Percentiles rank a stretch among this genome's conserved stretches.
Conservation (phyloP, 768 basidiomycete genomes). For the Amanita inopinata region DNA sequence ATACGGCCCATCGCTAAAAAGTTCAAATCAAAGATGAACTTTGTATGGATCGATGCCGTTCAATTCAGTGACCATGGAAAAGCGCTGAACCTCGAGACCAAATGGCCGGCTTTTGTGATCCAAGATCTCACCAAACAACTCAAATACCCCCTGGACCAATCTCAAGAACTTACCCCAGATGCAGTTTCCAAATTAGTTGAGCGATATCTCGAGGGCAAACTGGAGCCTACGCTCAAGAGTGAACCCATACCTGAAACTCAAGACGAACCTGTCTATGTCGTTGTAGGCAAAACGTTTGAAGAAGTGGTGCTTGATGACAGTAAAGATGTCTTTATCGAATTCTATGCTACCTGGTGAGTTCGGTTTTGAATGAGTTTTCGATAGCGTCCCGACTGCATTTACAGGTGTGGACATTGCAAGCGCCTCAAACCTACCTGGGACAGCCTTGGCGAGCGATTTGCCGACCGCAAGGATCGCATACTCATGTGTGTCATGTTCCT, state of each 20-base stretch:
- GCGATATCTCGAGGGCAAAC: constrained; percentile 59
- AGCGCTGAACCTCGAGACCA: constrained; percentile 82
- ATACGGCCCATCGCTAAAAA: constrained; percentile 72
- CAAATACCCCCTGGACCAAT: constrained; percentile 83
- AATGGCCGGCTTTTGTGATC: constrained; percentile 92
- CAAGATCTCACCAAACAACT: constrained; percentile 78
- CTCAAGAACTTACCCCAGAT: constrained; percentile 46
- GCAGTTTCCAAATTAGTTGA: constrained; percentile 50
- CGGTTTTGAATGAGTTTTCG: neutral
- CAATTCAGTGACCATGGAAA: constrained; percentile 96
- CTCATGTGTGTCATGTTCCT: constrained; percentile 48
- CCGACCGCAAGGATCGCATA: constrained; percentile 60
- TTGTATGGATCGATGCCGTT: constrained; percentile 95
- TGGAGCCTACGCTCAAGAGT: constrained; percentile 83
- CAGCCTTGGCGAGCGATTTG: constrained; percentile 77
- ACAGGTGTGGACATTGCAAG: constrained; percentile 92
- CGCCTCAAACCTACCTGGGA: constrained; percentile 95
- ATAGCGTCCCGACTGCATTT: neutral
- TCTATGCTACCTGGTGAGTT: constrained; percentile 90
- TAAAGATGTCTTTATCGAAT: constrained; percentile 95
- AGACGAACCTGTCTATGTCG: constrained; percentile 68
- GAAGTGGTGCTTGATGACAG: constrained; percentile 74
- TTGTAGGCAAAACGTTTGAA: constrained; percentile 89
- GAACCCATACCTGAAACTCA: constrained; percentile 78
- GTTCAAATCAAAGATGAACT: constrained; percentile 85